Percentiles rank a stretch among this genome's conserved stretches.
Conservation (phyloP, 371 early-diverging fungal genomes). For the Synchytrium microbalum region DNA sequence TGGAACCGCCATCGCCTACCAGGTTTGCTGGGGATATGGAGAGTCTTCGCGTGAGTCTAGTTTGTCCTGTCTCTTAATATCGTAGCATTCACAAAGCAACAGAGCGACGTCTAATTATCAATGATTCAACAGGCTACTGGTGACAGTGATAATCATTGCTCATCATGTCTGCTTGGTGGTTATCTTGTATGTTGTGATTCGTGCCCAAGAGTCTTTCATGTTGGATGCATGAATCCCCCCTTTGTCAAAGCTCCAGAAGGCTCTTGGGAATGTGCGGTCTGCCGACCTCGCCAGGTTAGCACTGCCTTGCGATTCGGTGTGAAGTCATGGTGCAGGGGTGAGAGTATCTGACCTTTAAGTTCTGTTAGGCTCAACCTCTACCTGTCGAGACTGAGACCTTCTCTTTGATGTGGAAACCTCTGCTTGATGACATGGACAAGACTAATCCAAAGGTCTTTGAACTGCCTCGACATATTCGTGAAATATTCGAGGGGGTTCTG, state of each 20-base stretch:
- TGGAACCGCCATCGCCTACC: background rate
- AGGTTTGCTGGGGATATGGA: background rate
- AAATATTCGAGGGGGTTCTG: conserved; percentile 17
- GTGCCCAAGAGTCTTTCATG: conserved; percentile 41
- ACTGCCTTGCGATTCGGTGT: background rate
- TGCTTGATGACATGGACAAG: background rate
- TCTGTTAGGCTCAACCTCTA: too few relatives aligned
- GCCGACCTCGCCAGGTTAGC: conserved; percentile 18
- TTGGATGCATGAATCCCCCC: conserved; percentile 32
- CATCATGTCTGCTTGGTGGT: conserved; percentile 35
- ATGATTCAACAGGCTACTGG: background rate
- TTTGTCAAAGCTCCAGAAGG: conserved; percentile 24
- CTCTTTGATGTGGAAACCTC: conserved; percentile 3
- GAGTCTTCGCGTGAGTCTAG: background rate
- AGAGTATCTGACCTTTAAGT: too few relatives aligned
- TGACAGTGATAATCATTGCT: conserved; percentile 32
- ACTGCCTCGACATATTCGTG: conserved; percentile 23
- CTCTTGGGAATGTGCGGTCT: conserved; percentile 31
- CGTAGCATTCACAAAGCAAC: too few relatives aligned
- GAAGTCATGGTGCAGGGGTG: too few relatives aligned
- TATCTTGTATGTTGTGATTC: conserved; percentile 39
- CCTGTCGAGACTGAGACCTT: too few relatives aligned
- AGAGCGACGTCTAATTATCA: too few relatives aligned
- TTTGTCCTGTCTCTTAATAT: background rate
- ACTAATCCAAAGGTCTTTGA: conserved; percentile 29